A percentile compares a stretch with the other conserved stretches of the same genome.
These are phyloP conservation scores for Malus orientalis DNA, from an alignment of 306 rosid species.

Conservation along the genomic window DNA sequence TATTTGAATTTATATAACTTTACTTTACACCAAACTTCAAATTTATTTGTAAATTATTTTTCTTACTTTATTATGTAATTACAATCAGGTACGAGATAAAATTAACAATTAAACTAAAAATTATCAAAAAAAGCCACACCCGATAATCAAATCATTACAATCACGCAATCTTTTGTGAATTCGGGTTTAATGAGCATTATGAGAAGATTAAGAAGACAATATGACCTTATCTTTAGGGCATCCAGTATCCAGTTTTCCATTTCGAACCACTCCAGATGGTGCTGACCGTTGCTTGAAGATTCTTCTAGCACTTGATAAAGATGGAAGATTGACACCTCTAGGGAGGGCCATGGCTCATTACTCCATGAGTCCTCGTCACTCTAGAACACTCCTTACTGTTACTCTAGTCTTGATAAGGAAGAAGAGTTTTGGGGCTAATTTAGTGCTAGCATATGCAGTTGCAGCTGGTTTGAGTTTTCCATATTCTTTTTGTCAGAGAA, in stretches of 20 bases:
- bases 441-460: conserved; percentile 67
- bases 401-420: conserved; percentile 42
- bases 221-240: neutral
- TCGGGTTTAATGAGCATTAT: no score
- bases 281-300: conserved; percentile 60
- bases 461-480: conserved; percentile 84
- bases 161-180: no score
- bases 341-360: conserved; percentile 81
- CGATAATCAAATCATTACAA: no score
- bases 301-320: conserved; percentile 75
- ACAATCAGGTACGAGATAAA: no score
- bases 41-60: no score
- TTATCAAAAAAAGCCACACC: no score
- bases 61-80: no score
- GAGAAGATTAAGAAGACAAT: neutral
- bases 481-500: conserved; percentile 59
- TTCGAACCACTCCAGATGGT: conserved; percentile 75
- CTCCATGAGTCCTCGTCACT: conserved; percentile 96
- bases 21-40: no score
- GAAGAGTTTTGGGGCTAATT: conserved; percentile 35
- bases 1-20: no score
- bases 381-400: conserved; percentile 78
- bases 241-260: conserved; percentile 69
- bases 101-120: no score
- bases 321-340: conserved; percentile 51